Conservation (phyloP, 116 monocot species). For the Cymodocea nodosa region DNA sequence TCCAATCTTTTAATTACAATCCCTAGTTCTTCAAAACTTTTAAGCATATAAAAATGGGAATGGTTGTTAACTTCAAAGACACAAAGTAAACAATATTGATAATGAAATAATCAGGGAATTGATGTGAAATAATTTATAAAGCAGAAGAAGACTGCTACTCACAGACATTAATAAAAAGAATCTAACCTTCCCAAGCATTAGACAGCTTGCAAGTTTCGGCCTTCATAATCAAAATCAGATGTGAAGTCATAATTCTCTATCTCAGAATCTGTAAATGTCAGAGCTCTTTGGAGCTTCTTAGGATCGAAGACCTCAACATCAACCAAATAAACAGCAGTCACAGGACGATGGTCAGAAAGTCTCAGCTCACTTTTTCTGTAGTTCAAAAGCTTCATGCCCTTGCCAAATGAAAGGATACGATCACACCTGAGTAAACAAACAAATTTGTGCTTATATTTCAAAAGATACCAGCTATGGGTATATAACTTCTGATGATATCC, state of each 20-base stretch:
- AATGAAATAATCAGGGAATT: background rate
- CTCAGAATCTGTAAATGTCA: conserved; percentile 59
- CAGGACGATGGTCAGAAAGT: conserved; percentile 68
- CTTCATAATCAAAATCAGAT: conserved; percentile 2
- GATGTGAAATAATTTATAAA: too few relatives aligned
- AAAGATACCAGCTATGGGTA: background rate
- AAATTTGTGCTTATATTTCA: background rate
- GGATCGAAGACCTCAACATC: conserved; percentile 57
- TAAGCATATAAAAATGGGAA: too few relatives aligned
- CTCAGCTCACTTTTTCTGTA: conserved; percentile 37
- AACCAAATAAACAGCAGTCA: conserved; percentile 41
- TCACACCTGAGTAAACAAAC: conserved; percentile 48
- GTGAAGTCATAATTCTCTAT: conserved; percentile 31
- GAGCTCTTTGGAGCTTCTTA: conserved; percentile 51
- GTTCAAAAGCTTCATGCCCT: conserved; percentile 38
- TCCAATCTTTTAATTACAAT: too few relatives aligned
- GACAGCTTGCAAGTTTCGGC: background rate
- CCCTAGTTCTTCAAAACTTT: too few relatives aligned
- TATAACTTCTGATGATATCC: too few relatives aligned
- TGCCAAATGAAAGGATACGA: conserved; percentile 56
- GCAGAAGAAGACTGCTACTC: too few relatives aligned
- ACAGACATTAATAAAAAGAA: too few relatives aligned
- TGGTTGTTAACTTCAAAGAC: too few relatives aligned
- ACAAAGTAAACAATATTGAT: too few relatives aligned
- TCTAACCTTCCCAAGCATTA: too few relatives aligned